Evolutionary conservation across 441 rosid species (phyloP), one percentile per base, ranked within the genome.

Genomic region (Adansonia madagascariensis): DNA sequence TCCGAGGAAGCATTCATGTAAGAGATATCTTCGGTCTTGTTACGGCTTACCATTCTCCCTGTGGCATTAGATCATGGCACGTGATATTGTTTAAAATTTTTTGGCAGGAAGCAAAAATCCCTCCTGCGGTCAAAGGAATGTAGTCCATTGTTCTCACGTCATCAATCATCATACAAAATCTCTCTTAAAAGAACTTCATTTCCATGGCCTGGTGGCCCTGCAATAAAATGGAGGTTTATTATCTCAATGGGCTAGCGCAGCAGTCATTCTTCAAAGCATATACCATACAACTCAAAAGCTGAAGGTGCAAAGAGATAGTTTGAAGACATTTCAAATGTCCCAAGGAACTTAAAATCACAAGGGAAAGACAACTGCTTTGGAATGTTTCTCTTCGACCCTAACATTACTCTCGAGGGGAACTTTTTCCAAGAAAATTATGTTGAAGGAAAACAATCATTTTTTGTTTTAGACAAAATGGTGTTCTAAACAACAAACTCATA

Each of bases 31-130:
- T 24, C 27, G 4, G 39, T 4, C 4, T 87, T 90, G 66, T 59
- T 81, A 71, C 79, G 74, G 67, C 2, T 93, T 85, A 56, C 82
- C 85, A 46, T 49, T 76, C 76, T 82, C 87, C 91, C 95, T 93
- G 83, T 43, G 43, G 72, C 63, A 80, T 82, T 79, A 75, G 65
- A 82, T 50, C 39, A 82, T 78, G 69, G 65, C 81, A 60, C 27
- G 81, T 77, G 65, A 78, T 73, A 73, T 70, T 24, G 27, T 1
- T 24, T 24, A 24, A 24, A 24, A 78, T 75, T 65, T 80, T 75
- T 79, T 73, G 55, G 60, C 72, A 72, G 55, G 74, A 50, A 68
- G 81, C 52, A 73, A 74, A 62, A 81, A 73, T 62, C 78, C 86
- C 56, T 59, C 81, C 82, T 73, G 84, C 79, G 85, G 77, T 52